Base-by-base conservation (phyloP, 2,329 filamentous ascomycete genomes). In the Monosporascus cannonballus region DNA sequence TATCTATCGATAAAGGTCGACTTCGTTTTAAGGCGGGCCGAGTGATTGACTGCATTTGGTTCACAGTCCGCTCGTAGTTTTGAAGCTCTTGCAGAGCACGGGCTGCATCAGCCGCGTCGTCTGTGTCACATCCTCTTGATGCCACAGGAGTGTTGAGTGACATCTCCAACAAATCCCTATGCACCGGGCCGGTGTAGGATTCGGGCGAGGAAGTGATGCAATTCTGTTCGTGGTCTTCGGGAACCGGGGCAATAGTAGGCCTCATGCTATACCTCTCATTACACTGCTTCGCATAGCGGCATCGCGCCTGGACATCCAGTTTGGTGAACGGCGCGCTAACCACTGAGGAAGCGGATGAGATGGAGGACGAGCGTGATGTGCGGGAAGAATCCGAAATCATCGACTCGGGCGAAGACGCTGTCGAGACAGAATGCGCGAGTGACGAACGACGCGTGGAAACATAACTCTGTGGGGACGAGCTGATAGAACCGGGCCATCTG, bases 371-470 rank as follows among this genome's bases (percentile, higher is more conserved):
- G 66, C 81, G 80, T 58, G 83, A 85, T 57, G 81, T 76, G 56
- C 77, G 77, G 54, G 79, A 85, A 53, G 75, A 73, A 64, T 86
- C 83, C 54, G 83, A 85, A 46, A 86, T 70, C 82, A 86, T 85
- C 51, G 83, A 86, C 64, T 86, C 83, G 56, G 83, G 83, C 27
- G 83, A 86, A 54, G 83, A 86, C 36, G 79, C 77, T 30, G 79
- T 80, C 25, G 83, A 86, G 60, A 83, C 72, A 18, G 83, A 83
- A 63, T 78, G 83, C 65, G 81, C 82, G 55, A 85, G 77, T 17
- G 83, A 85, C 15, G 82, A 84, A 56, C 82, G 81, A 55, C 83
- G 82, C 38, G 73, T 69, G 2, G 73, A 71, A 49, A 71, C 64
- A 60, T 77, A 76, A 59, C 71, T 72, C 61, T 76, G 73, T 25